Base-by-base conservation (phyloP, 257 asterid genomes). In the Fraxinus quadrangulata region DNA sequence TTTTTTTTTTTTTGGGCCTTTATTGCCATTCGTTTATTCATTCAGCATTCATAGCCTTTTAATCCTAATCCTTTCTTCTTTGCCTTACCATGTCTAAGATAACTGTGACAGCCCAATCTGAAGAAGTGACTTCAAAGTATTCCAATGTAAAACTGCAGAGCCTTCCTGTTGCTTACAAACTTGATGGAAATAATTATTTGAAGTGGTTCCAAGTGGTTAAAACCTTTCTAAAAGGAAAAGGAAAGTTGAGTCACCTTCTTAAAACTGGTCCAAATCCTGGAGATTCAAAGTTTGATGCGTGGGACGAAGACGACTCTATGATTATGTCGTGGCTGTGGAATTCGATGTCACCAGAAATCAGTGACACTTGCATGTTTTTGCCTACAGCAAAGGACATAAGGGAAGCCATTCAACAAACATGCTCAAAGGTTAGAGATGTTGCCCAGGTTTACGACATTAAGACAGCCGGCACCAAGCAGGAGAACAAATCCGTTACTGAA, bases 131-230 rank as follows among this genome's bases (percentile, higher is more conserved):
- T 71, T 71, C 16, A n/a, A 71, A 6, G 19, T 6, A 17, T 47
- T 59, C 66, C 78, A 51, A 14, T 2, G 71, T 1, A 34, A 12
- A 14, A 40, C 11, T 40, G 47, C 2, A 40, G 14, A 40, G 2
- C 47, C 47, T 40, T 40, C 47, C 14, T 40, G 2, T 11, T 11
- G 47, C 47, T 40, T 75, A 75, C 17, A 6, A 17, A 10, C 33
- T 75, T 13, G 37, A 56, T 30, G 71, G 36, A 19, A 75, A 61
- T n/a, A 75, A 75, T 8, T 61, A 75, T 24, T 21, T 75, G 71
- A 61, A 56, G 16, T 61, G 78, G 72, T 75, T 71, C 8, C 70
- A 75, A 7, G 31, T 75, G 11, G 78, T 75, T 19, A 70, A 49
- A 21, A 75, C 17, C 24, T 34, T 51, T 37, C 23, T 75, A 24